Evolutionary conservation across 1,284 basidiomycete species (phyloP), one percentile per base, ranked within the genome.

Genomic region (Rhodotorula sp.): DNA sequence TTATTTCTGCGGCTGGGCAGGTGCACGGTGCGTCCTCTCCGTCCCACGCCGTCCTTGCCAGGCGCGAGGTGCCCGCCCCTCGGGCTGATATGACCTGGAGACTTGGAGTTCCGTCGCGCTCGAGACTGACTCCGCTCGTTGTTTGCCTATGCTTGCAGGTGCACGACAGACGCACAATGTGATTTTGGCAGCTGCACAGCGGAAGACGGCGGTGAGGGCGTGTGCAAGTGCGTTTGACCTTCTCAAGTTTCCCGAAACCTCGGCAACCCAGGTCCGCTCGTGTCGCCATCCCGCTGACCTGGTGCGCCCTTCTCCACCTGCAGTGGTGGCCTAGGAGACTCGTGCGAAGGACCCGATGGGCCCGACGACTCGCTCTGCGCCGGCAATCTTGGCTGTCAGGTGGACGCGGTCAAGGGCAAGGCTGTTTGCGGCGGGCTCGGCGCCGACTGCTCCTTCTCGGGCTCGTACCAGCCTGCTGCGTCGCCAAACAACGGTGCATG

Each of bases 291-390:
- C 23, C 17, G 4, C 50, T 61, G 45, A 16, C n/a, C 13, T 49
- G 7, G 0, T 14, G 10, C 21, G 16, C 16, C 7, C 19, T 25
- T 56, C 16, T 19, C 7, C 19, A 9, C 61, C 1, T 7, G 13
- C 66, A 73, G 72, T 7, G 72, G 72, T 19, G 72, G 72, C 23
- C 64, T 74, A 12, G 72, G 72, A 4, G 72, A 74, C 41, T n/a
- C 60, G 3, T 74, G 72, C 52, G 66, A 74, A 27, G 68, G 68
- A 10, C 58, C 61, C 3, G 72, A 71, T 4, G 72, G 72, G 4
- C 66, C 72, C 7, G 72, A 74, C 49, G 72, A 74, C 44, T 61
- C 69, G 23, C 45, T 74, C 4, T 74, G 72, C 61, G 55, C 44
- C 19, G 72, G 72, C 23, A 74, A 74, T 44, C 42, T 74, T 7